A percentile compares a stretch with the other conserved stretches of the same genome.
These are phyloP conservation scores for Telfairia occidentalis DNA, from an alignment of 331 rosid species.

Conservation along the genomic window DNA sequence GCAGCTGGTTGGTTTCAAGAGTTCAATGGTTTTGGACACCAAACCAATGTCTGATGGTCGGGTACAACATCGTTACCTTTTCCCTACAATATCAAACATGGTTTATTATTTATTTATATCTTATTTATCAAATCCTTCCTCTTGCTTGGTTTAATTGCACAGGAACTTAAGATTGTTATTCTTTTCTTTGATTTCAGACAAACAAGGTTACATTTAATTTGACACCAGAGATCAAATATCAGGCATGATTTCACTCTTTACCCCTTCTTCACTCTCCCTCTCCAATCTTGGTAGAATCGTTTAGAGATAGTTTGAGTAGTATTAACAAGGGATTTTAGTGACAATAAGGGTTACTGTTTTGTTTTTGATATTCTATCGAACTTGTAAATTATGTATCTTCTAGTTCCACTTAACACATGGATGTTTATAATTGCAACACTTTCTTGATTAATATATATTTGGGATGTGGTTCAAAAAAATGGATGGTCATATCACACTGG, in stretches of 20 bases:
- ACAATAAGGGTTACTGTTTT: background rate
- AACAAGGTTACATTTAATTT: conserved; percentile 86
- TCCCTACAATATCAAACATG: conserved; percentile 14
- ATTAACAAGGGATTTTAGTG: background rate
- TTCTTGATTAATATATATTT: too few relatives aligned
- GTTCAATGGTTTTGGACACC: conserved; percentile 79
- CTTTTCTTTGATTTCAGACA: conserved; percentile 40
- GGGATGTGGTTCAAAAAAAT: too few relatives aligned
- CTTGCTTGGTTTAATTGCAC: conserved; percentile 1
- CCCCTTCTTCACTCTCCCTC: conserved; percentile 12
- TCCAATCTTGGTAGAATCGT: conserved; percentile 6
- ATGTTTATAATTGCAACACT: too few relatives aligned
- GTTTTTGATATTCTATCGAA: background rate
- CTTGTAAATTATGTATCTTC: background rate
- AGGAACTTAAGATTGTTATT: background rate
- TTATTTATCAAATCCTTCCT: background rate
- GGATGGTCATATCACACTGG: too few relatives aligned
- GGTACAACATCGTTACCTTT: conserved; percentile 41
- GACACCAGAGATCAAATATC: conserved; percentile 91
- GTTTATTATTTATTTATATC: background rate
- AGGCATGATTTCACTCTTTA: conserved; percentile 36
- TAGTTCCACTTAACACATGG: background rate
- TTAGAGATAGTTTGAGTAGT: background rate
- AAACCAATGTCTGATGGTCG: conserved; percentile 88
- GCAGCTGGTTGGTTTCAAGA: conserved; percentile 78